Conservation (phyloP, 2,329 filamentous ascomycete species). For the Pezicula radicicola region DNA sequence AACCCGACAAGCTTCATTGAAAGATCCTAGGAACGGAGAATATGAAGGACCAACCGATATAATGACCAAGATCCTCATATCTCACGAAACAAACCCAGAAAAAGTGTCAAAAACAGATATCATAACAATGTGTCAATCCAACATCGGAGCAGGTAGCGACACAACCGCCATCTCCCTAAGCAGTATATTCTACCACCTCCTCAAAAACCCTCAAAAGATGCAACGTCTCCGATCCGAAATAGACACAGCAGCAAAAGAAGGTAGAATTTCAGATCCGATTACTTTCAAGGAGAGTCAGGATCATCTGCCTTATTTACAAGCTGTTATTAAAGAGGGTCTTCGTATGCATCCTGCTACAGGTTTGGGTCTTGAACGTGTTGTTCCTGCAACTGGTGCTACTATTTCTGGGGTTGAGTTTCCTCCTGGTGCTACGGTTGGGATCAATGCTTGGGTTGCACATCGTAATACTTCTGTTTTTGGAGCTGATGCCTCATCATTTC, state of each 20-base stretch:
- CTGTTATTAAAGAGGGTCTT: slow-evolving; percentile 50
- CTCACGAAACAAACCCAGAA: slow-evolving; percentile 29
- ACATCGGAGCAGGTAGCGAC: slow-evolving; percentile 37
- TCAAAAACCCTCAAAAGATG: slow-evolving; percentile 28
- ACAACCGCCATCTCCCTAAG: slow-evolving; percentile 48
- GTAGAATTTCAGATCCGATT: slow-evolving; percentile 23
- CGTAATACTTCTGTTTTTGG: slow-evolving; percentile 41
- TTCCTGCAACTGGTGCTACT: slow-evolving; percentile 39
- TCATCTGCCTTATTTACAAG: slow-evolving; percentile 47
- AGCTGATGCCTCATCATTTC: slow-evolving; percentile 36
- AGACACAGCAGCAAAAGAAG: slow-evolving; percentile 15
- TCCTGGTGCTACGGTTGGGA: slow-evolving; percentile 36
- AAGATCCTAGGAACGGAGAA: slow-evolving; percentile 7
- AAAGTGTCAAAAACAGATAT: slow-evolving; percentile 33
- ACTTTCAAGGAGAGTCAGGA: slow-evolving; percentile 36
- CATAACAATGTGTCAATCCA: slow-evolving; percentile 22
- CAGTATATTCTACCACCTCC: slow-evolving; percentile 40
- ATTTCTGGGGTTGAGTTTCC: slow-evolving; percentile 40
- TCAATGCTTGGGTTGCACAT: slow-evolving; percentile 42
- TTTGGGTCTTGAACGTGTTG: slow-evolving; percentile 43
- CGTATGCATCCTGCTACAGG: slow-evolving; percentile 46
- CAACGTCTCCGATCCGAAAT: slow-evolving; percentile 30
- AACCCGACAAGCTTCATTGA: slow-evolving; percentile 8
- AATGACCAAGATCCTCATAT: slow-evolving; percentile 37
- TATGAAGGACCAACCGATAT: slow-evolving; percentile 30